Conservation (phyloP, 106 monocot genomes). For the Dioscorea dumetorum region DNA sequence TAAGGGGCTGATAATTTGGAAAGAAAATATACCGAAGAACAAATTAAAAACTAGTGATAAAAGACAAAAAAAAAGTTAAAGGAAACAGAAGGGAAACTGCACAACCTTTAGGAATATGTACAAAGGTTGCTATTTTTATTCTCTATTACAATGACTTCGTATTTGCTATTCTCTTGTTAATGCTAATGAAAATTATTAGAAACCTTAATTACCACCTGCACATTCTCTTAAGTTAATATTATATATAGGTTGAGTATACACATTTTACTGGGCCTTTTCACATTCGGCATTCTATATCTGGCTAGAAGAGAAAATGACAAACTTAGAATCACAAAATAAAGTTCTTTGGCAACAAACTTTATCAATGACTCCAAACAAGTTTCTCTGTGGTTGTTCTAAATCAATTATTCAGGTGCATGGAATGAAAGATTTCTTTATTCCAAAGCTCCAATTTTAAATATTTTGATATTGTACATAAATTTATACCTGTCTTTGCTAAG, state of each 20-base stretch:
- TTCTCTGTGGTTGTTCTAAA: constrained; percentile 84
- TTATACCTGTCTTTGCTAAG: constrained; percentile 12
- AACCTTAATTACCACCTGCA: no score
- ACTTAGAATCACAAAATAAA: constrained; percentile 93
- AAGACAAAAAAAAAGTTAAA: constrained; percentile 59
- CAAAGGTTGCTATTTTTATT: constrained; percentile 44
- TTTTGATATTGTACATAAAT: not conserved
- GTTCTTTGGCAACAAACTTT: constrained; percentile 90
- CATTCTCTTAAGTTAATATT: no score
- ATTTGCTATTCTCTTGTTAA: no score
- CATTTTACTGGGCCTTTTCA: no score
- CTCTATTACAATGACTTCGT: no score
- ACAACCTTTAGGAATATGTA: constrained; percentile 62
- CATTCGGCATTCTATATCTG: constrained; percentile 24
- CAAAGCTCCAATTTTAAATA: not conserved
- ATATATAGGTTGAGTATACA: no score
- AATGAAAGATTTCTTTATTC: not conserved
- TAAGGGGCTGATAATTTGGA: constrained; percentile 58
- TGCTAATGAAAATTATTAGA: no score
- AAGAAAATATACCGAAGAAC: constrained; percentile 53
- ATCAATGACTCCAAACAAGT: constrained; percentile 78
- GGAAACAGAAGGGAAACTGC: constrained; percentile 65
- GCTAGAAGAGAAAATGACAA: constrained; percentile 83
- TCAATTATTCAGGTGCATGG: constrained; percentile 60
- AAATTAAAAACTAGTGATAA: constrained; percentile 37